Conservation (phyloP, 768 basidiomycete species). For the Chalciporus piperatus region DNA sequence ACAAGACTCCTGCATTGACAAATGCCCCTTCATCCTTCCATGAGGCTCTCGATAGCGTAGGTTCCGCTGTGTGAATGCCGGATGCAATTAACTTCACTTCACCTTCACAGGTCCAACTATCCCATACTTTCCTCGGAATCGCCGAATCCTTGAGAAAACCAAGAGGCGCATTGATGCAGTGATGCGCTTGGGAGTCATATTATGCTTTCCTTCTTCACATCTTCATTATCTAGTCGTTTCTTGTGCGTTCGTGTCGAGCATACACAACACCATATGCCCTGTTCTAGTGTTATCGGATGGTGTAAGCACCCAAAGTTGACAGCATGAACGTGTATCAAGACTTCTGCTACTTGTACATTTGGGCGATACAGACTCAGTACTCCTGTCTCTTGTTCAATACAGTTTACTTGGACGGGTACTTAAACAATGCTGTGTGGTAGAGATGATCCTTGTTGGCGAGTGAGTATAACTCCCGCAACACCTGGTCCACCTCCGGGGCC, state of each 20-base stretch:
- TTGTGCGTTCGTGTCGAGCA: no score
- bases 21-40: conserved; percentile 44
- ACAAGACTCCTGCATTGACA: conserved; percentile 21
- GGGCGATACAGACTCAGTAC: no score
- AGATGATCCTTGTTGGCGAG: conserved; percentile 16
- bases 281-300: no score
- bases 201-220: not conserved
- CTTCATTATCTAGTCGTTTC: not conserved
- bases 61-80: conserved; percentile 4
- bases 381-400: not conserved
- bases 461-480: conserved; percentile 8
- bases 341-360: no score
- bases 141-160: conserved; percentile 55
- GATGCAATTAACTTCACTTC: not conserved
- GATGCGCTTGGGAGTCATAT: not conserved
- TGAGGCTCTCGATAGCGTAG: conserved; percentile 49
- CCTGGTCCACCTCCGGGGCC: not conserved
- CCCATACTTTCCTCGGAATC: conserved; percentile 53
- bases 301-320: no score
- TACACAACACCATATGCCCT: no score
- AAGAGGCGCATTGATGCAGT: conserved; percentile 44
- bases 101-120: conserved; percentile 42
- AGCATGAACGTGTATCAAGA: no score
- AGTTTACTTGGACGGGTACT: not conserved
- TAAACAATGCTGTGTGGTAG: conserved; percentile 10